Evolutionary conservation across 208 protist genomes (phyloP).

Genomic region (Trypanosoma boissoni): DNA sequence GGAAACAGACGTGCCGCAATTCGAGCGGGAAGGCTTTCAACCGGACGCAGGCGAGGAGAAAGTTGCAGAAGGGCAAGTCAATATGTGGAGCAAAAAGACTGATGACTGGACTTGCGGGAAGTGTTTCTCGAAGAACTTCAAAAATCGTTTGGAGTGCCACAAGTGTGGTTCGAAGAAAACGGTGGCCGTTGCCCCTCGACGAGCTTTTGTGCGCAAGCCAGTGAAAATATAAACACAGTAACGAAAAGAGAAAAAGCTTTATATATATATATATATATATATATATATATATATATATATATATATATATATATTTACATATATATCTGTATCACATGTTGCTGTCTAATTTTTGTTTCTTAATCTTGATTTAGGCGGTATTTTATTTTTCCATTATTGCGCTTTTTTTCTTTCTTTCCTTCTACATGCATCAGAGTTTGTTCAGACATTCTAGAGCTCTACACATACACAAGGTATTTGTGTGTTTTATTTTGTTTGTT

Average conservation of each 20-base stretch:
- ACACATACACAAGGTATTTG: neutral
- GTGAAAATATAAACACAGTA: constrained; percentile 62
- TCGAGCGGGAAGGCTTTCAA: constrained; percentile 80
- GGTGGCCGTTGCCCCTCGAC: constrained; percentile 29
- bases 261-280: neutral
- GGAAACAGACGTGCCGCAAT: constrained; percentile 33
- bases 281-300: neutral
- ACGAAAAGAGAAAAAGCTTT: no score
- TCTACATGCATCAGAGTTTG: neutral
- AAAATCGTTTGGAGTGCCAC: constrained; percentile 57
- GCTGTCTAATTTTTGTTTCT: neutral
- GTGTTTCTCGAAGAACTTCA: constrained; percentile 84
- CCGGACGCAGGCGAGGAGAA: constrained; percentile 18
- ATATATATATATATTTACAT: neutral
- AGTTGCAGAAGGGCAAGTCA: constrained; percentile 40
- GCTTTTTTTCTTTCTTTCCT: constrained; percentile 1
- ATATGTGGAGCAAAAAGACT: constrained; percentile 33
- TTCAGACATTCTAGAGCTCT: neutral
- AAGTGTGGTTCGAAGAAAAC: constrained; percentile 77
- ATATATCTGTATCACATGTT: neutral
- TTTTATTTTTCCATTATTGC: neutral
- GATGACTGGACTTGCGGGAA: constrained; percentile 81
- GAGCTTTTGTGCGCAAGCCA: constrained; percentile 50
- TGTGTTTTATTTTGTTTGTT: neutral
- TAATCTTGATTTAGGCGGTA: neutral